These are phyloP conservation scores for Cordyceps tenuipes DNA, from an alignment of 2,329 filamentous ascomycete species.

Conservation along the genomic window DNA sequence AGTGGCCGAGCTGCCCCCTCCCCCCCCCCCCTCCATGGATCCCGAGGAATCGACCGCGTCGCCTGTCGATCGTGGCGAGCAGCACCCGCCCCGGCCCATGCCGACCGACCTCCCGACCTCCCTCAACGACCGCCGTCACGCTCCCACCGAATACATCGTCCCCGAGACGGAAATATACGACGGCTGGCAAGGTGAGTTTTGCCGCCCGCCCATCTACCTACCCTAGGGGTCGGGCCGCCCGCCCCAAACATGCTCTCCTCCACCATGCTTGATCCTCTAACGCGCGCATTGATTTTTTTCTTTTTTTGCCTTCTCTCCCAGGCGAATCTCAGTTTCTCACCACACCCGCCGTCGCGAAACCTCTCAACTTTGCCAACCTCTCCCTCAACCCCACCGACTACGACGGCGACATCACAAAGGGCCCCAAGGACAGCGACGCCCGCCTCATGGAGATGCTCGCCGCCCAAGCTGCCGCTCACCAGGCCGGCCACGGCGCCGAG, in stretches of 20 bases:
- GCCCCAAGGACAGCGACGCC: constrained; percentile 66
- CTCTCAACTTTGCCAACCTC: constrained; percentile 72
- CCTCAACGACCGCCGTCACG: constrained; percentile 73
- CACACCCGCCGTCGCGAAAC: constrained; percentile 74
- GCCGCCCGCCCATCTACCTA: too few relatives aligned
- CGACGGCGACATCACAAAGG: constrained; percentile 49
- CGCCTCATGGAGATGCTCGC: constrained; percentile 94
- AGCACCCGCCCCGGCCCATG: constrained; percentile 39
- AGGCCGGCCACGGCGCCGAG: constrained; percentile 61
- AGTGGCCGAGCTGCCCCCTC: constrained; percentile 25
- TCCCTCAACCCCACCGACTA: constrained; percentile 75
- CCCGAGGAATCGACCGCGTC: constrained; percentile 41
- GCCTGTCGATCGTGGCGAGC: constrained; percentile 32
- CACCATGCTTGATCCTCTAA: constrained; percentile 18
- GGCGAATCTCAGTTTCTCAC: constrained; percentile 95
- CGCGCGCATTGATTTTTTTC: constrained; percentile 3
- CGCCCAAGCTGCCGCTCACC: constrained; percentile 72
- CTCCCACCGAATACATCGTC: constrained; percentile 53
- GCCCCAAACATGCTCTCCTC: not conserved
- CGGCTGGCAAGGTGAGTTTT: constrained; percentile 90
- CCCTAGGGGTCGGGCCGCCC: constrained; percentile 1
- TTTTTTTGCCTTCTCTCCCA: constrained; percentile 27
- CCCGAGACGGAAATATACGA: constrained; percentile 96
- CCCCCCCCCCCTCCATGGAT: constrained; percentile 47
- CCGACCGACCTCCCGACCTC: constrained; percentile 85